Percentiles rank a stretch among this genome's conserved stretches.
Conservation (phyloP, 2,329 filamentous ascomycete species). For the Setomelanomma holmii region DNA sequence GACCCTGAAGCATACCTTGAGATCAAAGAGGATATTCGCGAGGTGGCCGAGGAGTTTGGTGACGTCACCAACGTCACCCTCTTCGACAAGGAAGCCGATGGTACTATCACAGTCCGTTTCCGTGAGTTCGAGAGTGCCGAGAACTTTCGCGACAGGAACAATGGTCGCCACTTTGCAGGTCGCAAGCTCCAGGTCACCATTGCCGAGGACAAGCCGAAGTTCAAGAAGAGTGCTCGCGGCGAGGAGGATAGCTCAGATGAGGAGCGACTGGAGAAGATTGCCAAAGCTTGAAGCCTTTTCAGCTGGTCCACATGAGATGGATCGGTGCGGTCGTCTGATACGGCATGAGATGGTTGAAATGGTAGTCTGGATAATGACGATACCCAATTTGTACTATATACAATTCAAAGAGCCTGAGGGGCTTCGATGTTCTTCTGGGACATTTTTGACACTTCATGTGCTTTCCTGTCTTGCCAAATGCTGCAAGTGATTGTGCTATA, state of each 20-base stretch:
- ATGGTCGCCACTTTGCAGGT: constrained; percentile 28
- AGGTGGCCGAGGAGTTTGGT: constrained; percentile 87
- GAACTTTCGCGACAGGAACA: constrained; percentile 26
- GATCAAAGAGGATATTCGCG: constrained; percentile 92
- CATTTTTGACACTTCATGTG: not conserved
- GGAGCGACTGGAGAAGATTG: constrained; percentile 16
- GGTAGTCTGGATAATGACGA: not conserved
- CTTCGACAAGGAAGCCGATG: constrained; percentile 84
- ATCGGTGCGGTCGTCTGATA: not conserved
- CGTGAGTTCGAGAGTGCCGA: constrained; percentile 68
- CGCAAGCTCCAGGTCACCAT: constrained; percentile 25
- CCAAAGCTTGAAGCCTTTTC: constrained; percentile 2
- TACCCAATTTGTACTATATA: not conserved
- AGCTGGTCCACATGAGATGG: not conserved
- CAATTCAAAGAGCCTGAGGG: not conserved
- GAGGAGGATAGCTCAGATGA: constrained; percentile 38
- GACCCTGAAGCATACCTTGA: constrained; percentile 84
- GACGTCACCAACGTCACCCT: constrained; percentile 89
- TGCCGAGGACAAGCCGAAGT: constrained; percentile 38
- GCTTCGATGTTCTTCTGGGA: not conserved
- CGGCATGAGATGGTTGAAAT: not conserved
- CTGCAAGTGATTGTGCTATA: not conserved
- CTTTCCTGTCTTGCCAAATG: not conserved
- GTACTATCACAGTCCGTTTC: constrained; percentile 87
- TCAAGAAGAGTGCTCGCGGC: constrained; percentile 37